Percentiles rank a stretch among this genome's conserved stretches.
Evolutionary conservation across 1,284 basidiomycete genomes (phyloP).

Genomic region (Puccinia novopanici): DNA sequence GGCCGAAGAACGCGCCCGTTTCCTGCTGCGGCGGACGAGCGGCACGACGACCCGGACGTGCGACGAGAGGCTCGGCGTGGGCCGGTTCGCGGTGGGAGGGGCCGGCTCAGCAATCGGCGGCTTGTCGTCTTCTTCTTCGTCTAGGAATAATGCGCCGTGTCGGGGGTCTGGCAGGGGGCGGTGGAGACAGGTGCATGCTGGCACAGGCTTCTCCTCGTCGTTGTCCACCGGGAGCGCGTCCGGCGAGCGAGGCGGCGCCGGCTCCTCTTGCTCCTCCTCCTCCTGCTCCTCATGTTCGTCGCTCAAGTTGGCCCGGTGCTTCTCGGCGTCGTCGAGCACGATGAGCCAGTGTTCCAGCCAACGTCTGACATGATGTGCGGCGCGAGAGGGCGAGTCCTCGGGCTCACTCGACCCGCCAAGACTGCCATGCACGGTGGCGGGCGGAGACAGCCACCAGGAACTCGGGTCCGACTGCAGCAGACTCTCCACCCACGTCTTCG

Average conservation of each 20-base stretch:
- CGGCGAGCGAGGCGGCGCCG: neutral
- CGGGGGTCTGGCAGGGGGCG: neutral
- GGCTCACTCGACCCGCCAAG: neutral
- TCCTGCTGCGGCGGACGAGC: no score
- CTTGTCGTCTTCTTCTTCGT: neutral
- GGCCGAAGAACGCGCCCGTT: neutral
- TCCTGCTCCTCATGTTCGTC: neutral
- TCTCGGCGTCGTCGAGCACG: neutral
- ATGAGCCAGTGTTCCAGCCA: constrained; percentile 26
- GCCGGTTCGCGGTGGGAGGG: neutral
- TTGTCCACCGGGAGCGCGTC: no score
- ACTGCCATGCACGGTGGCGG: neutral
- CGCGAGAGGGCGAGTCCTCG: neutral
- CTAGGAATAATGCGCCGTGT: no score
- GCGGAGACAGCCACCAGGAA: neutral
- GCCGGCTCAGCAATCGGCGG: neutral
- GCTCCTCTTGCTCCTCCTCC: no score
- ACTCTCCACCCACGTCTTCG: constrained; percentile 4
- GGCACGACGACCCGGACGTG: neutral
- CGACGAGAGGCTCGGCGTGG: neutral
- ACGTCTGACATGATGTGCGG: neutral
- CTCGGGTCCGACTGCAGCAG: constrained; percentile 15
- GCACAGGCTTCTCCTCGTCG: neutral
- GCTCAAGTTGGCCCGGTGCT: neutral
- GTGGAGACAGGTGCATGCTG: neutral